phyloP scores from a whole-genome alignment of 2,329 filamentous ascomycete genomes.

The Sarocladium kiliense region DNA sequence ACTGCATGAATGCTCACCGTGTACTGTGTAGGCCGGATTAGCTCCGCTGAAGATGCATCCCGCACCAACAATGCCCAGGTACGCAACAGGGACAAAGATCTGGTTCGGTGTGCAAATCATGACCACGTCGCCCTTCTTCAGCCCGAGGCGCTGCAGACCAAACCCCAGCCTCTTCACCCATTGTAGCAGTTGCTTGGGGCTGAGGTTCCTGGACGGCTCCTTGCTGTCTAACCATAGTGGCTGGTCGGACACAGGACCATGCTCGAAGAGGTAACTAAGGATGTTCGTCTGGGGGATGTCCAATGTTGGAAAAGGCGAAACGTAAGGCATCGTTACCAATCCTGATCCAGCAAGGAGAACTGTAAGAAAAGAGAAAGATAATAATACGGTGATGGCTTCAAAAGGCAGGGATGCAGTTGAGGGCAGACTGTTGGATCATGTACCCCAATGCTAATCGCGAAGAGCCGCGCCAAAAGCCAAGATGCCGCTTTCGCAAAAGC shows the following conservation, averaged over 20 bases:
- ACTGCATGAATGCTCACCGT: constrained; percentile 37
- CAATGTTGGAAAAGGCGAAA: constrained; percentile 35
- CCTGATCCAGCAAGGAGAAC: neutral
- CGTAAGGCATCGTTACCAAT: constrained; percentile 32
- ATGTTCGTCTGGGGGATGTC: constrained; percentile 41
- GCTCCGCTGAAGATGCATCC: constrained; percentile 50
- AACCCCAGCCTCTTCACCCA: constrained; percentile 47
- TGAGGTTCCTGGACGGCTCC: constrained; percentile 37
- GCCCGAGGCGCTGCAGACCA: constrained; percentile 39
- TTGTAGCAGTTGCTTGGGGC: constrained; percentile 39
- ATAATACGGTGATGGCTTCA: neutral
- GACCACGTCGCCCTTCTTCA: constrained; percentile 44
- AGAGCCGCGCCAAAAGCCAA: constrained; percentile 6
- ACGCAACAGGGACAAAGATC: constrained; percentile 49
- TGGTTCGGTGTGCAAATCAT: constrained; percentile 51
- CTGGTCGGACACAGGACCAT: constrained; percentile 28
- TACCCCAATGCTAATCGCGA: neutral
- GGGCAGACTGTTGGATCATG: neutral
- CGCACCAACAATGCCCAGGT: constrained; percentile 46
- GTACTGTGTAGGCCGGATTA: constrained; percentile 46
- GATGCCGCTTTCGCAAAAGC: neutral
- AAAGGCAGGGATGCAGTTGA: neutral
- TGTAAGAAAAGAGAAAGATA: neutral
- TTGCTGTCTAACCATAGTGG: constrained; percentile 50
- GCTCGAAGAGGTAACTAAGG: constrained; percentile 30